These are phyloP conservation scores for Fusarium siculi DNA, from an alignment of 2,329 filamentous ascomycete genomes.

Conservation along the genomic window DNA sequence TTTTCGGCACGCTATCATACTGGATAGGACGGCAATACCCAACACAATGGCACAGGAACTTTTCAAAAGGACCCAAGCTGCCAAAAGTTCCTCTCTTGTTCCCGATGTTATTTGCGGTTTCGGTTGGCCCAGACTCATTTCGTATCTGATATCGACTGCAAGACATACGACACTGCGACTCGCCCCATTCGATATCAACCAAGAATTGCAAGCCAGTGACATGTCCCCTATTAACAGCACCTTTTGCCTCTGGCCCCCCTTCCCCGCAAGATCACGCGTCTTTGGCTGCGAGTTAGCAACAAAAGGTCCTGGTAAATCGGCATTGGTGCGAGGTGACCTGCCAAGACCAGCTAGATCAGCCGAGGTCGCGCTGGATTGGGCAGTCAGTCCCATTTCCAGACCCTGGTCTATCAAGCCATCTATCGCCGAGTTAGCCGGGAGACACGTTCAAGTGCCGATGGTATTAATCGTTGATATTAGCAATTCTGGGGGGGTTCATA, in stretches of 20 bases:
- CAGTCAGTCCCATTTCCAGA: neutral
- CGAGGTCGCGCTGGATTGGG: constrained; percentile 4
- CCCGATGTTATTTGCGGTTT: neutral
- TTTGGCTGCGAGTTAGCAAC: neutral
- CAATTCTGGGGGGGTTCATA: neutral
- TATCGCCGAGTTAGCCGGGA: constrained; percentile 23
- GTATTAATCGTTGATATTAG: neutral
- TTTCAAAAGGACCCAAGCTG: constrained; percentile 15
- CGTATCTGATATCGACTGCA: constrained; percentile 3
- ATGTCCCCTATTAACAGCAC: neutral
- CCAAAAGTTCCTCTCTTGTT: constrained; percentile 22
- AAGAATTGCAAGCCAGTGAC: constrained; percentile 14
- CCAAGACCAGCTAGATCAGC: constrained; percentile 3
- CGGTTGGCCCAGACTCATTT: neutral
- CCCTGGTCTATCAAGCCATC: neutral
- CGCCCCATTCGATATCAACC: neutral
- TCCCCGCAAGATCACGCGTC: constrained; percentile 3
- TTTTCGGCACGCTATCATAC: constrained; percentile 17
- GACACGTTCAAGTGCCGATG: neutral
- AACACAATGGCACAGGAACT: neutral
- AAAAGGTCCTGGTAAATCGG: constrained; percentile 17
- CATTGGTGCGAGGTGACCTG: constrained; percentile 1
- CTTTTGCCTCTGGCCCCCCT: neutral
- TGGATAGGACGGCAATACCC: constrained; percentile 10
- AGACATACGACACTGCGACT: neutral